phyloP scores from a whole-genome alignment of 208 protist species.

The Trypanosoma melophagium region DNA sequence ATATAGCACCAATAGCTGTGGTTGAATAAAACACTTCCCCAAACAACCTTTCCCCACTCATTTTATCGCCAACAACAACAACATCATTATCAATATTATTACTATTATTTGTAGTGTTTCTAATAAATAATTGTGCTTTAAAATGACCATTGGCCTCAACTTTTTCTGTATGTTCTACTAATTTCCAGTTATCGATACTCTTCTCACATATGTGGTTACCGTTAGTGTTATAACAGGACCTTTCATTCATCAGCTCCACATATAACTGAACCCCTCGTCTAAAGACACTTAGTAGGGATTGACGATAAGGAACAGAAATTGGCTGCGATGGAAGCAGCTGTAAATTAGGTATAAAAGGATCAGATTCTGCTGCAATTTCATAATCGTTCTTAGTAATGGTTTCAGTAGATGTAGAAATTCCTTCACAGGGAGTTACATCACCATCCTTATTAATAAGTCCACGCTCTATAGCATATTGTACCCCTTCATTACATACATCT shows the following conservation, averaged over 20 bases:
- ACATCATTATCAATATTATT: too few relatives aligned
- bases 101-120: neutral
- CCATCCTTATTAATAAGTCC: constrained; percentile 49
- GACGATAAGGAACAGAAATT: constrained; percentile 20
- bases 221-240: neutral
- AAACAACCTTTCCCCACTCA: neutral
- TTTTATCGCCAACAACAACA: neutral
- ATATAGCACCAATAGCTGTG: constrained; percentile 23
- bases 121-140: constrained; percentile 24
- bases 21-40: constrained; percentile 16
- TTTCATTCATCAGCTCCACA: constrained; percentile 31
- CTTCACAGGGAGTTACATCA: constrained; percentile 31
- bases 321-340: constrained; percentile 22
- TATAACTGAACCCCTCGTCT: constrained; percentile 29
- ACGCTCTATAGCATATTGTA: constrained; percentile 38
- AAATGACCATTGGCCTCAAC: constrained; percentile 12
- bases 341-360: constrained; percentile 31
- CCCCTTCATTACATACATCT: constrained; percentile 32
- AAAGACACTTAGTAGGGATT: constrained; percentile 30
- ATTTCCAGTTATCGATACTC: neutral
- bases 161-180: constrained; percentile 25
- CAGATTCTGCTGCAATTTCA: constrained; percentile 27
- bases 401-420: constrained; percentile 28
- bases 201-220: neutral
- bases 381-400: constrained; percentile 27